Percentiles rank a stretch among this genome's conserved stretches.
Evolutionary conservation across 306 rosid species (phyloP).

Genomic region (Notholithocarpus densiflorus): DNA sequence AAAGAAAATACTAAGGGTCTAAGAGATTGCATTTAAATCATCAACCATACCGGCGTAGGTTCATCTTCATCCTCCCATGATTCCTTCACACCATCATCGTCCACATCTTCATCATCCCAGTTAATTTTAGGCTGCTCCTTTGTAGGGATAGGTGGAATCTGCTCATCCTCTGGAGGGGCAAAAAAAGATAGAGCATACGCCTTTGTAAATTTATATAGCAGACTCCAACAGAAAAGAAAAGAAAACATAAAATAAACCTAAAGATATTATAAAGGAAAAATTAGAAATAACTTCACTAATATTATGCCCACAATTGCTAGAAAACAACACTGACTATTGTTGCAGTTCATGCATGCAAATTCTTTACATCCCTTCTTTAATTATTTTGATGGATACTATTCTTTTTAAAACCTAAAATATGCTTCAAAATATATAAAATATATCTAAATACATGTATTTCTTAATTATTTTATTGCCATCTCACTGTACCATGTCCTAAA

Average conservation of each 20-base stretch:
- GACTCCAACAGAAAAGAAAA: not conserved
- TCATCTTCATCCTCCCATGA: conserved; percentile 98
- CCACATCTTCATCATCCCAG: conserved; percentile 95
- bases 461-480: too few relatives aligned
- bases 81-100: conserved; percentile 79
- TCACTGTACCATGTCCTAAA: too few relatives aligned
- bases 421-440: too few relatives aligned
- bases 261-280: not conserved
- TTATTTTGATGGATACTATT: too few relatives aligned
- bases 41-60: conserved; percentile 58
- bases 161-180: conserved; percentile 58
- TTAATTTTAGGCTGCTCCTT: conserved; percentile 57
- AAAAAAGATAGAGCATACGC: not conserved
- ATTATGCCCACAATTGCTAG: not conserved
- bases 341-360: not conserved
- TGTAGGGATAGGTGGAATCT: conserved; percentile 30
- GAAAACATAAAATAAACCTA: not conserved
- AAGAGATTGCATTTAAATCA: not conserved
- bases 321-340: not conserved
- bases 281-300: not conserved
- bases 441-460: too few relatives aligned
- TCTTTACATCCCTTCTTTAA: not conserved
- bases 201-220: conserved; percentile 9
- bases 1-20: too few relatives aligned
- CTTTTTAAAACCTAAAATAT: too few relatives aligned